Percentiles rank a stretch among this genome's conserved stretches.
phyloP scores from a whole-genome alignment of 2,329 filamentous ascomycete genomes.

The Simplicillium aogashimaense region DNA sequence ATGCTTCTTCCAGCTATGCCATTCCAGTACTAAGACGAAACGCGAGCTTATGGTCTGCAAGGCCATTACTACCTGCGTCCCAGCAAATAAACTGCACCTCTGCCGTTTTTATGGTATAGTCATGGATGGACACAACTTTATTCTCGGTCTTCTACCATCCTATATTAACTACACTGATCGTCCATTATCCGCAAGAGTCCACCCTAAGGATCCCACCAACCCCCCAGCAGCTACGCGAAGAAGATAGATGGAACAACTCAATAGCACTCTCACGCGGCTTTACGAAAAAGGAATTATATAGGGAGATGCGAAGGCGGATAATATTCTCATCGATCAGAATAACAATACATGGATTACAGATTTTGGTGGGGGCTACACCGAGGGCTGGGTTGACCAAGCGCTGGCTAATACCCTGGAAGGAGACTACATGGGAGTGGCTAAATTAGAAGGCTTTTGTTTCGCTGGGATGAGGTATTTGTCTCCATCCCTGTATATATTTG shows the following conservation, averaged over 20 bases:
- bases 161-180: slow-evolving; percentile 4
- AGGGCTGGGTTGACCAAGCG: slow-evolving; percentile 12
- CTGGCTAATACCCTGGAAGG: slow-evolving; percentile 9
- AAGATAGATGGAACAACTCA: slow-evolving; percentile 11
- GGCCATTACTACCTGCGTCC: slow-evolving; percentile 6
- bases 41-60: slow-evolving; percentile 9
- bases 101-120: slow-evolving; percentile 12
- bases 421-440: slow-evolving; percentile 7
- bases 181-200: slow-evolving; percentile 1
- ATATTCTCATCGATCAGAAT: slow-evolving; percentile 18
- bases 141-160: slow-evolving; percentile 9
- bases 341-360: slow-evolving; percentile 15
- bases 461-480: no score
- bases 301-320: slow-evolving; percentile 15
- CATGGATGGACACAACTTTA: slow-evolving; percentile 8
- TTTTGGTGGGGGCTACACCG: slow-evolving; percentile 14
- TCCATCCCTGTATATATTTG: no score
- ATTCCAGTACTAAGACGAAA: slow-evolving; percentile 5
- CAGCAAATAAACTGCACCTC: slow-evolving; percentile 7
- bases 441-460: neutral
- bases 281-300: slow-evolving; percentile 10
- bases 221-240: slow-evolving; percentile 5
- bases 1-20: slow-evolving; percentile 13
- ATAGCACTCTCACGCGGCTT: slow-evolving; percentile 3
- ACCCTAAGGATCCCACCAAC: slow-evolving; percentile 2